Base-by-base conservation (phyloP, 176 grass and related monocot genomes). In the Tillandsia leiboldiana region DNA sequence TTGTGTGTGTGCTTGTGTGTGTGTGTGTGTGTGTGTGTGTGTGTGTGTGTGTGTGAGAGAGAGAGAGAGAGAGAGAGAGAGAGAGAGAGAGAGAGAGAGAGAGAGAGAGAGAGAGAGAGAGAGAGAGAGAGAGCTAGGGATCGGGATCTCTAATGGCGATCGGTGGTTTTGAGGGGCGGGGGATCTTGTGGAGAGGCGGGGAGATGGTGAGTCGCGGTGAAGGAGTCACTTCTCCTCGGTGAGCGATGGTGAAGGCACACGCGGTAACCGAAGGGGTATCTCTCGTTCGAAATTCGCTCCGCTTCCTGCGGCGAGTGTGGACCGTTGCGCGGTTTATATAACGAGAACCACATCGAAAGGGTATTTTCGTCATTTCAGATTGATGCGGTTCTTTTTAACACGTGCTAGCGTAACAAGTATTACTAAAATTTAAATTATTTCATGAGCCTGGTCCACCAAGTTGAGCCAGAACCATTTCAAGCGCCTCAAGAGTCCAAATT, bases 121-220 rank as follows among this genome's bases (percentile, higher is more conserved):
- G 61, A 76, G 49, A 76, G n/a, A 64, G 73, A 68, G 61, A 64
- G 29, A 12, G 42, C 63, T 61, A 76, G 73, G 59, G 59, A 17
- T 61, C 15, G 54, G 63, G 63, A 67, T 61, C 18, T 51, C 49
- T 66, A 42, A 42, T 7, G 33, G 4, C 33, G 33, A 42, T 42
- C 33, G 33, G 33, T 59, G 54, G 54, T 59, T 59, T 59, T 17
- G 54, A 59, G 54, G 5, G 54, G 54, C 12, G 54, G 54, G 7
- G 7, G 54, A 58, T 58, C 18, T 18, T 58, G 18, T 58, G 18
- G 13, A 17, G 54, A 58, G 54, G n/a, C n/a, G 2, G 54, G n/a
- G 33, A 42, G 33, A 42, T 42, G 33, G 33, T 42, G 33, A 42
- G 33, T 42, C 33, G 33, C 33, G 6, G 33, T 42, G 33, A 42